phyloP scores from a whole-genome alignment of 2,329 filamentous ascomycete species.

The Thelonectria rubi region DNA sequence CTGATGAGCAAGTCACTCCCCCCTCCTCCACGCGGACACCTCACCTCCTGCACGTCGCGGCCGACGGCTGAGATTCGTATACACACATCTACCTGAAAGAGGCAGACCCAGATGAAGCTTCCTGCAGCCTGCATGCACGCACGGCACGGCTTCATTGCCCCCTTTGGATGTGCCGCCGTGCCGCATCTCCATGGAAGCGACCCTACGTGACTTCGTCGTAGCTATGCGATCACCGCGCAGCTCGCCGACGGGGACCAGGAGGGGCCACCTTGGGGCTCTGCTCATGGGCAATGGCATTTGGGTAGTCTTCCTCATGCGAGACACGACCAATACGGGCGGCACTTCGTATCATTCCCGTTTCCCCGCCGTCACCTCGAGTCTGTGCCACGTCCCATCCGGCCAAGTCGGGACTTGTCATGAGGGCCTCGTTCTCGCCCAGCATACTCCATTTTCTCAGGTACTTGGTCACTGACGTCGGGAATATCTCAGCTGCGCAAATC shows the following conservation, averaged over 20 bases:
- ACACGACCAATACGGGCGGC: constrained; percentile 14
- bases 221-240: constrained; percentile 12
- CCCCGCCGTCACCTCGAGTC: constrained; percentile 6
- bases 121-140: not conserved
- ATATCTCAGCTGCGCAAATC: not conserved
- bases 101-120: not conserved
- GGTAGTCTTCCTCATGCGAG: too few species aligned
- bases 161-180: constrained; percentile 15
- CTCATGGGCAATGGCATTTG: too few species aligned
- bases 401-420: constrained; percentile 18
- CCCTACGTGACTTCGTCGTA: not conserved
- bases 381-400: constrained; percentile 2
- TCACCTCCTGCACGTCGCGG: too few species aligned
- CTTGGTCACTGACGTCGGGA: too few species aligned
- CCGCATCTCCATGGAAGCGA: constrained; percentile 9
- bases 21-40: not conserved
- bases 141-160: not conserved
- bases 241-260: not conserved
- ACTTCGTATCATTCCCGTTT: not conserved
- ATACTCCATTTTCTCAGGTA: too few species aligned
- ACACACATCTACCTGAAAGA: not conserved
- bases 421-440: constrained; percentile 13
- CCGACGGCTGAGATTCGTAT: too few species aligned
- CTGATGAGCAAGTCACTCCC: too few species aligned
- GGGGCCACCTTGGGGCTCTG: too few species aligned